phyloP scores from a whole-genome alignment of 768 basidiomycete genomes.

The Amylocystis lapponica region DNA sequence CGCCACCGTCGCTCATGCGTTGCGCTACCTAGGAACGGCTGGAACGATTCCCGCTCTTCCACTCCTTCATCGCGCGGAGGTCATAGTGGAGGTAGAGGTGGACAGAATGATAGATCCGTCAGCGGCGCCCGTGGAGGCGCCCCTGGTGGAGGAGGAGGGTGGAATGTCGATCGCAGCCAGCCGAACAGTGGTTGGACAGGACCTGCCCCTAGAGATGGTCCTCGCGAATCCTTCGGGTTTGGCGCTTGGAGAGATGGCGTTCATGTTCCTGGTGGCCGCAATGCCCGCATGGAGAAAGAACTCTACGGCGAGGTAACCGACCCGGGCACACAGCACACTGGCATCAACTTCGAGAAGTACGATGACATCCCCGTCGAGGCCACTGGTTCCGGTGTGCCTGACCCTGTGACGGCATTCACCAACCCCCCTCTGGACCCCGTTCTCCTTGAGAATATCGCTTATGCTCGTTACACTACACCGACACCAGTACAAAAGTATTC shows the following conservation, averaged over 20 bases:
- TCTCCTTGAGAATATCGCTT: slow-evolving; percentile 90
- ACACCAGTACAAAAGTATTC: slow-evolving; percentile 99
- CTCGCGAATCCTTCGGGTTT: slow-evolving; percentile 51
- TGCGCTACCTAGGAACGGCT: slow-evolving; percentile 48
- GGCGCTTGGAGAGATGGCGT: slow-evolving; percentile 88
- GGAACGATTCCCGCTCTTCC: slow-evolving; percentile 66
- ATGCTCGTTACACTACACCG: slow-evolving; percentile 89
- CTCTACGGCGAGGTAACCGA: slow-evolving; percentile 89
- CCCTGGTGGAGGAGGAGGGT: slow-evolving; percentile 35
- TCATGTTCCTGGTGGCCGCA: slow-evolving; percentile 80
- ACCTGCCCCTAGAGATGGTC: slow-evolving; percentile 25
- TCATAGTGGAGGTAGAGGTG: slow-evolving; percentile 35
- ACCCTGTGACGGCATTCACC: slow-evolving; percentile 84
- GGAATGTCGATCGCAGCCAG: slow-evolving; percentile 24
- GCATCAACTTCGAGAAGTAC: slow-evolving; percentile 99
- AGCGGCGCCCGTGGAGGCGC: slow-evolving; percentile 33
- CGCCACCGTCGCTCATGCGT: slow-evolving; percentile 14
- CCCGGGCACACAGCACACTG: slow-evolving; percentile 85
- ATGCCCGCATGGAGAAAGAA: slow-evolving; percentile 89
- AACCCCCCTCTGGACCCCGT: slow-evolving; percentile 87
- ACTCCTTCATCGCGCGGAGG: slow-evolving; percentile 49
- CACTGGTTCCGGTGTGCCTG: slow-evolving; percentile 95
- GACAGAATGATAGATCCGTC: slow-evolving; percentile 36
- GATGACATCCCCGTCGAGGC: slow-evolving; percentile 99
- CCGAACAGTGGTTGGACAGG: slow-evolving; percentile 19